Evolutionary conservation across 176 grass and related monocot species (phyloP).

Genomic region (Triticum turgidum): DNA sequence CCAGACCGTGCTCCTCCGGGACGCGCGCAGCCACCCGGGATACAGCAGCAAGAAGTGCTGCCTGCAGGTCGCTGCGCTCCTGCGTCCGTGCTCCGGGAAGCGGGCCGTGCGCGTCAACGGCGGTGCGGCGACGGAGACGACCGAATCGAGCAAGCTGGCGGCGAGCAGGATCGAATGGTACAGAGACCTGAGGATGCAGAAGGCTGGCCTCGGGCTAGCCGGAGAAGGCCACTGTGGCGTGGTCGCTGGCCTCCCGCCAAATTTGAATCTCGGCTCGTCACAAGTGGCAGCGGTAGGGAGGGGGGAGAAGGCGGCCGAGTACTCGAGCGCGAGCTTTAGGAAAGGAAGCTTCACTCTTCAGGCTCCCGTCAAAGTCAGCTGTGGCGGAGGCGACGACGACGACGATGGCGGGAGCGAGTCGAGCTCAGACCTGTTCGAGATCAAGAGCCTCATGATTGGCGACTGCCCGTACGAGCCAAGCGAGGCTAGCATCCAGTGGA

Average conservation of each 20-base stretch:
- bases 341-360: slow-evolving; percentile 28
- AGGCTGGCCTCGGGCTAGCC: slow-evolving; percentile 26
- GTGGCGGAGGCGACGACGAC: not conserved
- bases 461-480: slow-evolving; percentile 73
- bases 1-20: slow-evolving; percentile 45
- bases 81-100: slow-evolving; percentile 62
- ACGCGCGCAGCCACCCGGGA: not conserved
- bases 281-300: slow-evolving; percentile 39
- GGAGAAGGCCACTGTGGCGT: not conserved
- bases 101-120: slow-evolving; percentile 39
- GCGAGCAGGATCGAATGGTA: slow-evolving; percentile 33
- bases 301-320: slow-evolving; percentile 10
- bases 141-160: not conserved
- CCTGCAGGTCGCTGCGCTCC: slow-evolving; percentile 45
- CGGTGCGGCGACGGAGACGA: not conserved
- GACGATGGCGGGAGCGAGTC: slow-evolving; percentile 64
- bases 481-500: slow-evolving; percentile 89
- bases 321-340: not conserved
- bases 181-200: slow-evolving; percentile 49
- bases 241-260: slow-evolving; percentile 17
- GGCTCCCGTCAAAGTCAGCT: slow-evolving; percentile 25
- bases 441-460: slow-evolving; percentile 71
- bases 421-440: slow-evolving; percentile 98
- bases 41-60: slow-evolving; percentile 29
- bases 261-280: slow-evolving; percentile 30